Evolutionary conservation across 805 yeast species (phyloP).

Genomic region (Wickerhamomyces mucosus): DNA sequence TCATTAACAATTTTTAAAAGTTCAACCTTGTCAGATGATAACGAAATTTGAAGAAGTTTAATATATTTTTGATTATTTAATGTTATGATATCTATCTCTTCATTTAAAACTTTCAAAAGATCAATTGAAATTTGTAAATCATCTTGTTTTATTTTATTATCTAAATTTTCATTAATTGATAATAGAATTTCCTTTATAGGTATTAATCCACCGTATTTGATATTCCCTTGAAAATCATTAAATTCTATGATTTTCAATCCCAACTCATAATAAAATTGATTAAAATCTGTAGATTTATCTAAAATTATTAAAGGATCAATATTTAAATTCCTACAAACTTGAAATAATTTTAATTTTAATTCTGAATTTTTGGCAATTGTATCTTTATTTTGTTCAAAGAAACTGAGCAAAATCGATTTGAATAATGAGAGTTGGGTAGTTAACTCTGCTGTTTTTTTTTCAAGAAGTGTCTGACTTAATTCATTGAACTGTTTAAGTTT

Average conservation of each 20-base stretch:
- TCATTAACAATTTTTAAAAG: constrained; percentile 71
- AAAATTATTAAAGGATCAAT: constrained; percentile 61
- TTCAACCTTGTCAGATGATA: constrained; percentile 57
- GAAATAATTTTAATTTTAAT: constrained; percentile 61
- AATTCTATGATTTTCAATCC: constrained; percentile 69
- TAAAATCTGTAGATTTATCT: constrained; percentile 20
- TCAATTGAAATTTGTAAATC: constrained; percentile 53
- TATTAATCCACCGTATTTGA: constrained; percentile 72
- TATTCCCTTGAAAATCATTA: constrained; percentile 56
- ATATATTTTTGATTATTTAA: constrained; percentile 42
- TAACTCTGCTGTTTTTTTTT: constrained; percentile 50
- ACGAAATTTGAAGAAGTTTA: constrained; percentile 52
- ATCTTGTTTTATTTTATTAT: constrained; percentile 26
- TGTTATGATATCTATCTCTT: constrained; percentile 55
- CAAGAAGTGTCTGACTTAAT: constrained; percentile 21
- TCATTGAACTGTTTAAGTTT: constrained; percentile 9
- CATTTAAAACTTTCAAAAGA: constrained; percentile 49
- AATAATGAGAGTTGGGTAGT: constrained; percentile 67
- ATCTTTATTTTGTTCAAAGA: constrained; percentile 61
- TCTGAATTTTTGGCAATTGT: constrained; percentile 45
- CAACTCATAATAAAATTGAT: constrained; percentile 56
- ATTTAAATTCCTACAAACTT: constrained; percentile 72
- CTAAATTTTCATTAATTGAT: constrained; percentile 15
- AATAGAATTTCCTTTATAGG: constrained; percentile 43
- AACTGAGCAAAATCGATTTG: constrained; percentile 66